Evolutionary conservation across 768 basidiomycete genomes (phyloP).

Genomic region (Lactifluus echinatus): DNA sequence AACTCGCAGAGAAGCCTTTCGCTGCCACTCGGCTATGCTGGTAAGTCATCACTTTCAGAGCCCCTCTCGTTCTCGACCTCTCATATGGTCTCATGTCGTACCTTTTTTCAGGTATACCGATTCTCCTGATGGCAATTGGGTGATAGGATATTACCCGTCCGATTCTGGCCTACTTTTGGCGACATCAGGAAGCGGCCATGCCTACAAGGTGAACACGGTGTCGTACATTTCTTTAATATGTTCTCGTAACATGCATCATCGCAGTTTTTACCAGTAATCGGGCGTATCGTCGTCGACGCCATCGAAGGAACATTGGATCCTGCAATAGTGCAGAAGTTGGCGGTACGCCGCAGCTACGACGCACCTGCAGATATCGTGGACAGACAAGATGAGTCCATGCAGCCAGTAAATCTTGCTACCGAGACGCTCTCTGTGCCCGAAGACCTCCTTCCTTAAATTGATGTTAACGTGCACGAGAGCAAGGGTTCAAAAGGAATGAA

Average conservation of each 20-base stretch:
- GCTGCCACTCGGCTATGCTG: constrained; percentile 77
- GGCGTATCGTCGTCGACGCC: constrained; percentile 63
- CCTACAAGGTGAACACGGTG: constrained; percentile 53
- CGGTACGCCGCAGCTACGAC: constrained; percentile 40
- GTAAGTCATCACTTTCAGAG: constrained; percentile 42
- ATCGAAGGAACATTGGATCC: constrained; percentile 56
- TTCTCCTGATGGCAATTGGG: constrained; percentile 78
- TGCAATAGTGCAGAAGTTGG: constrained; percentile 49
- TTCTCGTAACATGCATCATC: not conserved
- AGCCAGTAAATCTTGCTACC: not conserved
- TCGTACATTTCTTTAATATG: not conserved
- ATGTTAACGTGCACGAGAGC: no score
- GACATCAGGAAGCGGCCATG: constrained; percentile 85
- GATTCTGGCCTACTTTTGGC: constrained; percentile 63
- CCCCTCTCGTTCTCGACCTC: not conserved
- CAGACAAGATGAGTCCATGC: constrained; percentile 25
- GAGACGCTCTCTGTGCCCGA: constrained; percentile 13
- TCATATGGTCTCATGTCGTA: not conserved
- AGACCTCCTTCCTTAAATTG: constrained; percentile 14
- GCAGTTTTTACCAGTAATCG: constrained; percentile 84
- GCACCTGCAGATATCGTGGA: constrained; percentile 28
- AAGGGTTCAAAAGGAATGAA: constrained; percentile 20
- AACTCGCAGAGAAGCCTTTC: constrained; percentile 66
- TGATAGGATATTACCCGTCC: constrained; percentile 66
- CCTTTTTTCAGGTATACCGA: constrained; percentile 69